Evolutionary conservation across 176 grass and related monocot genomes (phyloP).

Genomic region (Melocanna baccifera): DNA sequence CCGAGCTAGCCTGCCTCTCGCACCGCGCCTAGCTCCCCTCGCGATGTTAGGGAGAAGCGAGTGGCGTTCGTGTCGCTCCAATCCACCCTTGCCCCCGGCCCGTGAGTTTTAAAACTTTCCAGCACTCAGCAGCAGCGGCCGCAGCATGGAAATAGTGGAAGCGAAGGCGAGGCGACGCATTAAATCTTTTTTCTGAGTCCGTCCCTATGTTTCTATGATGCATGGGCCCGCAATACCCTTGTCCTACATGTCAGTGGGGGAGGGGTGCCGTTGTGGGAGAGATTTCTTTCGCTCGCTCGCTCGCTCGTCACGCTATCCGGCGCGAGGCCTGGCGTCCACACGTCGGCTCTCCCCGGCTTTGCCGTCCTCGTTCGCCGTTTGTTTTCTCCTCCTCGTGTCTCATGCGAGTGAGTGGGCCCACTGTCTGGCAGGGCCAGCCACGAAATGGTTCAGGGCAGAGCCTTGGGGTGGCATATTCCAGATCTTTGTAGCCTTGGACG

Average conservation of each 20-base stretch:
- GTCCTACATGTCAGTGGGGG: neutral
- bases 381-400: neutral
- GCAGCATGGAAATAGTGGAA: neutral
- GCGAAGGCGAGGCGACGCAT: neutral
- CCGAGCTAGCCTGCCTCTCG: neutral
- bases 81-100: neutral
- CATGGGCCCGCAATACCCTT: fast-evolving
- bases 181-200: no score
- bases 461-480: constrained; percentile 19
- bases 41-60: neutral
- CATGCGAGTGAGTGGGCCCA: neutral
- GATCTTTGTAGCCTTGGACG: constrained; percentile 9
- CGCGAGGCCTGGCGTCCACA: constrained; percentile 44
- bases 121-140: neutral
- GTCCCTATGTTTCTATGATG: neutral
- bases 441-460: no score
- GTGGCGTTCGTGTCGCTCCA: neutral
- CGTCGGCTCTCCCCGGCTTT: constrained; percentile 12
- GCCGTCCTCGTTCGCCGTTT: neutral
- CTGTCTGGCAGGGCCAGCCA: neutral
- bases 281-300: neutral
- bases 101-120: constrained; percentile 27
- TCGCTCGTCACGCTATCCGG: constrained; percentile 39
- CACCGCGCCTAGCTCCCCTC: neutral
- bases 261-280: no score